Evolutionary conservation across 345 rosid species (phyloP).

Genomic region (thale cress (Arabidopsis thaliana)): DNA sequence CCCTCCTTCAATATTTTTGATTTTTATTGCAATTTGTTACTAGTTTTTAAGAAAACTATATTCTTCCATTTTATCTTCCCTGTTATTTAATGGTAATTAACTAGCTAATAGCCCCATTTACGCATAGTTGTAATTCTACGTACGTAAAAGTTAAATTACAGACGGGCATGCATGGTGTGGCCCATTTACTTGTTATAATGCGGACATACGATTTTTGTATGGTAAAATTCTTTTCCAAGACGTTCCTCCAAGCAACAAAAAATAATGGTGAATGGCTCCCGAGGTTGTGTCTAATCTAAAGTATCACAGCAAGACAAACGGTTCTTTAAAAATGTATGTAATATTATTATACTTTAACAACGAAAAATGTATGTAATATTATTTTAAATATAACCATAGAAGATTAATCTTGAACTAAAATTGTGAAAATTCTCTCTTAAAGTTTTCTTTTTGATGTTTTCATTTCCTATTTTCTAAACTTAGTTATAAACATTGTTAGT

Average conservation of each 20-base stretch:
- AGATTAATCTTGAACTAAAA: not conserved
- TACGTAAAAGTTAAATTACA: slow-evolving; percentile 1
- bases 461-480: not conserved
- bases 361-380: not conserved
- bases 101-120: not conserved
- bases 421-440: not conserved
- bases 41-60: not conserved
- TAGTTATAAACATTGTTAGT: not conserved
- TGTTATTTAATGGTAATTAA: not conserved
- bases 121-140: not conserved
- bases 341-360: no score
- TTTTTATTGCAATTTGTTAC: not conserved
- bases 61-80: not conserved
- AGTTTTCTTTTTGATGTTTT: not conserved
- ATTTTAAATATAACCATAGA: not conserved
- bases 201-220: not conserved
- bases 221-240: not conserved
- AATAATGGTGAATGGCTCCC: not conserved
- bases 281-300: not conserved
- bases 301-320: slow-evolving; percentile 5
- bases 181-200: not conserved
- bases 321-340: not conserved
- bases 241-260: slow-evolving; percentile 12
- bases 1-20: not conserved
- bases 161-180: not conserved